phyloP scores from a whole-genome alignment of 768 basidiomycete species.

The Nevesoporus exiguus region DNA sequence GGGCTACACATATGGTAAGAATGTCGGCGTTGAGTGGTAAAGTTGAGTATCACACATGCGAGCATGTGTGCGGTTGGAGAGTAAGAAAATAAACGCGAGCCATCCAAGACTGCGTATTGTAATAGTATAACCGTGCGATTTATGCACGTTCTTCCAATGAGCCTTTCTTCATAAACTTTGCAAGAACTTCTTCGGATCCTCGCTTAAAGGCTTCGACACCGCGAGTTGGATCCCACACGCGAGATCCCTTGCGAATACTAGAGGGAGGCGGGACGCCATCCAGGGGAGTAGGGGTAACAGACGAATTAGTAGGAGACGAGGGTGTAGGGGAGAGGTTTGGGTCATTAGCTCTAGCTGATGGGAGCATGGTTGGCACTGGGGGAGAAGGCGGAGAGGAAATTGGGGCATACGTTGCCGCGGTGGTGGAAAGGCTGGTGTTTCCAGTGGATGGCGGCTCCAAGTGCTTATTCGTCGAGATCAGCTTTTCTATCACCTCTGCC shows the following conservation, averaged over 20 bases:
- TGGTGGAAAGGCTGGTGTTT: not conserved
- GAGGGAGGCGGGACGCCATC: constrained; percentile 36
- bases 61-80: not conserved
- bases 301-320: constrained; percentile 48
- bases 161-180: constrained; percentile 77
- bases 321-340: constrained; percentile 5
- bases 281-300: constrained; percentile 51
- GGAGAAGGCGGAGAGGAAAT: constrained; percentile 2
- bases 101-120: not conserved
- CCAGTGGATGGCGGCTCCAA: constrained; percentile 17
- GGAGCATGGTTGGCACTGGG: constrained; percentile 6
- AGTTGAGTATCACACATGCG: not conserved
- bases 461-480: constrained; percentile 20
- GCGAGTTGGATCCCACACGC: constrained; percentile 85
- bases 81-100: constrained; percentile 1
- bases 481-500: constrained; percentile 20
- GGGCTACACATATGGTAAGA: not conserved
- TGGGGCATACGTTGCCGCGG: not conserved
- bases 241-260: constrained; percentile 44
- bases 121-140: not conserved
- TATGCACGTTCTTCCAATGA: constrained; percentile 56
- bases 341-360: constrained; percentile 8
- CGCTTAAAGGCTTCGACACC: constrained; percentile 84
- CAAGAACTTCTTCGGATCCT: constrained; percentile 83
- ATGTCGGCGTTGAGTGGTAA: not conserved